phyloP scores from a whole-genome alignment of 768 basidiomycete genomes.

The Termitomyces sp. region DNA sequence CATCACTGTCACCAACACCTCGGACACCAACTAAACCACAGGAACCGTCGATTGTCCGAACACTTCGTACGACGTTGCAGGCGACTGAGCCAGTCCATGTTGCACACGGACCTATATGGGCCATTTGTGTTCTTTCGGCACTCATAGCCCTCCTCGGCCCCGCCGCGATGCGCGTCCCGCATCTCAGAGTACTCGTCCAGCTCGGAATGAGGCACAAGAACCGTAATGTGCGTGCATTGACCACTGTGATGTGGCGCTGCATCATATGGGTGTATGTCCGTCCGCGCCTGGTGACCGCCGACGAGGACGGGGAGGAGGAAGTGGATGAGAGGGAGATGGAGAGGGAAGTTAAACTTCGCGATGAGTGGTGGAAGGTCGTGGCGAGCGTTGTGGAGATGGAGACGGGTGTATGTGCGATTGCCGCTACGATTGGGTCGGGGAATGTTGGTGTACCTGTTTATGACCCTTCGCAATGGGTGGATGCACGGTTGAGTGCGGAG shows the following conservation, averaged over 20 bases:
- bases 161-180: constrained; percentile 40
- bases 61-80: constrained; percentile 60
- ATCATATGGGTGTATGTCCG: constrained; percentile 65
- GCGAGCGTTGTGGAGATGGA: constrained; percentile 31
- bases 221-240: constrained; percentile 59
- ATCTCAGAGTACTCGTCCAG: constrained; percentile 46
- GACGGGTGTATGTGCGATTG: constrained; percentile 15
- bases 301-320: constrained; percentile 26
- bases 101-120: constrained; percentile 81
- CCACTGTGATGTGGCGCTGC: constrained; percentile 62
- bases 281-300: constrained; percentile 34
- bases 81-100: constrained; percentile 53
- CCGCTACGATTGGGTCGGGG: constrained; percentile 11
- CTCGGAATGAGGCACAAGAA: constrained; percentile 60
- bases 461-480: constrained; percentile 2
- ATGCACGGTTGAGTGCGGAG: constrained; percentile 29
- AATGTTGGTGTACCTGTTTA: constrained; percentile 10
- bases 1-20: constrained; percentile 4
- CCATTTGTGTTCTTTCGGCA: constrained; percentile 59
- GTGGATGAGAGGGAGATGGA: constrained; percentile 24
- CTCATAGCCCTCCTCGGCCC: constrained; percentile 67
- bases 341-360: constrained; percentile 18
- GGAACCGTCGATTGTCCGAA: constrained; percentile 59
- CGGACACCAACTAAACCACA: constrained; percentile 13
- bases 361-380: constrained; percentile 43